Base-by-base conservation (phyloP, 192 early-diverging fungal genomes). In the Backusella tarrabulga region DNA sequence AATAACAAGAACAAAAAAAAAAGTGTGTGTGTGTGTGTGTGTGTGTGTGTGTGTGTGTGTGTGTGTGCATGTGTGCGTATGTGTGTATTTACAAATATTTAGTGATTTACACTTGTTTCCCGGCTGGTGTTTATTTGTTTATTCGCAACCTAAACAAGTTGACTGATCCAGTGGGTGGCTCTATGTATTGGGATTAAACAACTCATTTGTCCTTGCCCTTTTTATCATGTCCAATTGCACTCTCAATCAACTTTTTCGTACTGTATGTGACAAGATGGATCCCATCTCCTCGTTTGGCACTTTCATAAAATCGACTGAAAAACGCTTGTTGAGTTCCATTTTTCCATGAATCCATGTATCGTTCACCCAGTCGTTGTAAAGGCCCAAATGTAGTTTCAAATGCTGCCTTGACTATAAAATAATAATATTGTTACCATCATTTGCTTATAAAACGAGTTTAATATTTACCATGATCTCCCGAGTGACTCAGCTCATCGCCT, bases 251-350 rank as follows among this genome's bases (percentile, higher is more conserved):
- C 56, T 69, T 79, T 21, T 80, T 76, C 1, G 76, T 68, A 76
- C 75, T 84, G 67, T 84, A 74, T 36, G 72, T 66, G 4, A 86
- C 74, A 12, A 84, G 63, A 40, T 77, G 50, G 40, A 82, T 74
- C 0, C 83, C 85, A 77, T 86, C 85, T 15, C 79, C 76, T 56
- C 83, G 74, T 32, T 80, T 72, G 9, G 75, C 76, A 70, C 83
- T 84, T 44, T 82, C 80, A n/a, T 41, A 75, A 41, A 84, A 86
- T 40, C 80, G 52, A 35, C 46, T 42, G 60, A 86, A 86, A 70
- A 86, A 84, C 3, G 80, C 67, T 32, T 67, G 36, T 70, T 86
- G 85, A 5, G 77, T 80, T 29, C 85, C 85, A 56, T 86, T 83
- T 52, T 71, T 78, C 83, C 83, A 86, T 9, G 83, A 84, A 38